Evolutionary conservation across 306 rosid genomes (phyloP).

Genomic region (Medicago lupulina): DNA sequence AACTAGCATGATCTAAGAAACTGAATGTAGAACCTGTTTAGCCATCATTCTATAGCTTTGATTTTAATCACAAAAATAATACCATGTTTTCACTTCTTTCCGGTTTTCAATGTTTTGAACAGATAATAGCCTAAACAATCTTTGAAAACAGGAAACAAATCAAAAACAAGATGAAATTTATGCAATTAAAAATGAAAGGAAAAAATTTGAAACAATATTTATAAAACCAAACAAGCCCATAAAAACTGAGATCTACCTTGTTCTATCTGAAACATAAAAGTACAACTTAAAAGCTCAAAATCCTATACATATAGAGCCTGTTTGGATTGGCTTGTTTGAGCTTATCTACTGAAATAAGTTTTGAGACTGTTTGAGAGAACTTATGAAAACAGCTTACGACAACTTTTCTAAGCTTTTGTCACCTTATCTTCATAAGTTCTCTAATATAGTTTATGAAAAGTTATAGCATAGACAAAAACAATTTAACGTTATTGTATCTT

Average conservation of each 20-base stretch:
- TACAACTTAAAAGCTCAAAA: not conserved
- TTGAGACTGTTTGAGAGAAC: too few species aligned
- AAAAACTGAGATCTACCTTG: not conserved
- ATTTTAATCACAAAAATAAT: not conserved
- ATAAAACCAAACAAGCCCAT: not conserved
- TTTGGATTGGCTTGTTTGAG: too few species aligned
- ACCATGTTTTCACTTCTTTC: not conserved
- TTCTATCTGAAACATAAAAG: conserved; percentile 6
- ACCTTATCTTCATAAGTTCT: too few species aligned
- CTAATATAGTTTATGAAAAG: too few species aligned
- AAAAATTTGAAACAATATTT: not conserved
- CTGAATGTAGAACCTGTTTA: conserved; percentile 1
- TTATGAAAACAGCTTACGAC: too few species aligned
- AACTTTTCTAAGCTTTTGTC: too few species aligned
- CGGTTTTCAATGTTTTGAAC: not conserved
- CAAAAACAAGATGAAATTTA: not conserved
- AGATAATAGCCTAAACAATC: conserved; percentile 14
- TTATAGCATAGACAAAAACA: too few species aligned
- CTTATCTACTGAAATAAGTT: too few species aligned
- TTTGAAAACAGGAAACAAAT: not conserved
- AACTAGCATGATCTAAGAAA: not conserved
- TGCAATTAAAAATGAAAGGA: not conserved
- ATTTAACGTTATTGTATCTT: too few species aligned
- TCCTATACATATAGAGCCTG: conserved; percentile 2
- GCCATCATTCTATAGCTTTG: not conserved